A percentile compares a stretch with the other conserved stretches of the same genome.
phyloP scores from a whole-genome alignment of 306 rosid genomes.

The Crotalaria pallida region DNA sequence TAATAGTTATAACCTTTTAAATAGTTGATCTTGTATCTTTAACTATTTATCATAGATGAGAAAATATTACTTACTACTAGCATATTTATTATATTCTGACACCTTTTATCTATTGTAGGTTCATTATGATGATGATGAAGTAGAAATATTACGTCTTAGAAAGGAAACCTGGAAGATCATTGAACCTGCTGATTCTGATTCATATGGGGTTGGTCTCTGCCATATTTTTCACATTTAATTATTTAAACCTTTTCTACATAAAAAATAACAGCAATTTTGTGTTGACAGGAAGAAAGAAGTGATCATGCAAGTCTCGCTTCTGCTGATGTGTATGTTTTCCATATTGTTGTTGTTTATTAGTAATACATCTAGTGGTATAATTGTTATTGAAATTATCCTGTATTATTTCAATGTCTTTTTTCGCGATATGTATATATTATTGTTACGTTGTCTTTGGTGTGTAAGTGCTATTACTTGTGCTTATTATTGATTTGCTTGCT shows the following conservation, averaged over 20 bases:
- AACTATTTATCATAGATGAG: no score
- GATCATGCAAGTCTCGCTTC: constrained; percentile 46
- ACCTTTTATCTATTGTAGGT: constrained; percentile 44
- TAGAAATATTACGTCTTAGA: constrained; percentile 53
- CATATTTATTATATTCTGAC: background rate
- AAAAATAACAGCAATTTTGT: constrained; percentile 13
- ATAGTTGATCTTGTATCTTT: background rate
- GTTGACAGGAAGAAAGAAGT: constrained; percentile 53
- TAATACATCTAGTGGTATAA: background rate
- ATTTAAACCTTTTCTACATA: background rate
- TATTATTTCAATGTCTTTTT: background rate
- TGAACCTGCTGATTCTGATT: constrained; percentile 30
- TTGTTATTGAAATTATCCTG: background rate
- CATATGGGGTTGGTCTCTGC: constrained; percentile 50
- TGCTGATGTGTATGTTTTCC: constrained; percentile 53
- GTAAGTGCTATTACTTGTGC: background rate
- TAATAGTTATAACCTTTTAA: no score
- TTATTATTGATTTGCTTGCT: background rate
- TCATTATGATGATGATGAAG: constrained; percentile 69
- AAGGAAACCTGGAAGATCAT: constrained; percentile 52
- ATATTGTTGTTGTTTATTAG: background rate
- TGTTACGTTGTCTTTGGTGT: background rate
- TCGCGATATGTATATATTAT: background rate
- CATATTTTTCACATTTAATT: background rate
- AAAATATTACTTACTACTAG: background rate